phyloP scores from a whole-genome alignment of 148 eudicot genomes.

The Fagopyrum tataricum region DNA sequence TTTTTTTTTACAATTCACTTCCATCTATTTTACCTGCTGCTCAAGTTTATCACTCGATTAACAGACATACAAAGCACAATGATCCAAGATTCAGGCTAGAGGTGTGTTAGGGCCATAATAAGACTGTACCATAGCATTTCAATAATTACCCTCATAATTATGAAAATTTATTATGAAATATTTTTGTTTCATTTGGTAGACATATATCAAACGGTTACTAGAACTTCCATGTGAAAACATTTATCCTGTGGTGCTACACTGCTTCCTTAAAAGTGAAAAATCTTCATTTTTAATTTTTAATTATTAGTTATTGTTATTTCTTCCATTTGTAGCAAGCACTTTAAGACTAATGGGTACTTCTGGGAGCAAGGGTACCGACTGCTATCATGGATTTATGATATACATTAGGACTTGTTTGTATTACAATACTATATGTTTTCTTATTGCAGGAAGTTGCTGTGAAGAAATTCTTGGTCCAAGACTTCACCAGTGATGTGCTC shows the following conservation, averaged over 20 bases:
- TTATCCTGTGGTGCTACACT: neutral
- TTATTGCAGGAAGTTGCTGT: conserved; percentile 91
- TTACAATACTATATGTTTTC: conserved; percentile 3
- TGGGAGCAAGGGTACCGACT: neutral
- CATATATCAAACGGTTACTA: neutral
- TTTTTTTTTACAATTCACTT: neutral
- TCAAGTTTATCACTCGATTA: neutral
- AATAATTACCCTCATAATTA: neutral
- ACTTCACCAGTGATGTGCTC: conserved; percentile 79
- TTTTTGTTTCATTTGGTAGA: conserved; percentile 1
- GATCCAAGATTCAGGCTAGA: neutral
- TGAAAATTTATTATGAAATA: neutral
- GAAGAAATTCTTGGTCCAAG: conserved; percentile 94
- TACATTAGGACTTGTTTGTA: neutral
- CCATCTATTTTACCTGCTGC: neutral
- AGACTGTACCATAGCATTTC: too few relatives aligned
- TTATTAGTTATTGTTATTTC: neutral
- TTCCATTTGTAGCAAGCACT: neutral
- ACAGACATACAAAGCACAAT: neutral
- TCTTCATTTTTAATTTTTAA: neutral
- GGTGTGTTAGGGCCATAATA: neutral
- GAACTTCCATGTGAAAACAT: neutral
- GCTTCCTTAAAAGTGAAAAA: neutral
- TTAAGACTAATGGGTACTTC: neutral
- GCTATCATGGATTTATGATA: neutral